Conservation (phyloP, 345 rosid genomes). For the Syzygium aqueum region DNA sequence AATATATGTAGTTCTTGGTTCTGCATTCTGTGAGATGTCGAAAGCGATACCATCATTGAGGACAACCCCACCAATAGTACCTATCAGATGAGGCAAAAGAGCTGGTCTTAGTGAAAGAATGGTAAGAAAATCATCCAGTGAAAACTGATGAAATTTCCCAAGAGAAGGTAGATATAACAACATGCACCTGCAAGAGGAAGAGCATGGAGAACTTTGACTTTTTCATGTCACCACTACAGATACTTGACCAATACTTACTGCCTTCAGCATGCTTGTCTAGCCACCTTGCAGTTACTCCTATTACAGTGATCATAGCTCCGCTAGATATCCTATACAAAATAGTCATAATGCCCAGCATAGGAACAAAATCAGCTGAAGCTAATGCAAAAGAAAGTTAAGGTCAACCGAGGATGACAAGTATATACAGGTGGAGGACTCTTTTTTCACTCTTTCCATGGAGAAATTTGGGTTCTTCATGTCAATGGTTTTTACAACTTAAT, state of each 20-base stretch:
- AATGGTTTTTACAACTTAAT: background rate
- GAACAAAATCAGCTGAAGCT: background rate
- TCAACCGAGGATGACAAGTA: background rate
- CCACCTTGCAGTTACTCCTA: constrained; percentile 79
- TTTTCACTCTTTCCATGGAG: background rate
- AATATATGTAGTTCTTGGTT: constrained; percentile 67
- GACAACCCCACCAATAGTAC: constrained; percentile 69
- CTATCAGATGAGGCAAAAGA: constrained; percentile 17
- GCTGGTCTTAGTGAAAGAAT: background rate
- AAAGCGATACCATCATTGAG: constrained; percentile 65
- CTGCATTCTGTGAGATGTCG: constrained; percentile 81
- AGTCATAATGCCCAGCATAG: constrained; percentile 1
- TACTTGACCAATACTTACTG: constrained; percentile 59
- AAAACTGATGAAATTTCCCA: background rate
- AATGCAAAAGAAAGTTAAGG: background rate
- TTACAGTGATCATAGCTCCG: constrained; percentile 53
- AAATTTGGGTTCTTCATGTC: background rate
- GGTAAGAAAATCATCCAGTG: background rate
- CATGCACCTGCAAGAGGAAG: constrained; percentile 60
- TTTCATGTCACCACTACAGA: constrained; percentile 39
- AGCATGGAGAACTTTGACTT: constrained; percentile 42
- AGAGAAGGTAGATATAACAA: background rate
- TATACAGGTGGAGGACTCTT: background rate
- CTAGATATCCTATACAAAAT: constrained; percentile 52
- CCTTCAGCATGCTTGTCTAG: constrained; percentile 51